A percentile compares a stretch with the other conserved stretches of the same genome.
phyloP scores from a whole-genome alignment of 768 basidiomycete genomes.

The Tricholoma flavovirens region DNA sequence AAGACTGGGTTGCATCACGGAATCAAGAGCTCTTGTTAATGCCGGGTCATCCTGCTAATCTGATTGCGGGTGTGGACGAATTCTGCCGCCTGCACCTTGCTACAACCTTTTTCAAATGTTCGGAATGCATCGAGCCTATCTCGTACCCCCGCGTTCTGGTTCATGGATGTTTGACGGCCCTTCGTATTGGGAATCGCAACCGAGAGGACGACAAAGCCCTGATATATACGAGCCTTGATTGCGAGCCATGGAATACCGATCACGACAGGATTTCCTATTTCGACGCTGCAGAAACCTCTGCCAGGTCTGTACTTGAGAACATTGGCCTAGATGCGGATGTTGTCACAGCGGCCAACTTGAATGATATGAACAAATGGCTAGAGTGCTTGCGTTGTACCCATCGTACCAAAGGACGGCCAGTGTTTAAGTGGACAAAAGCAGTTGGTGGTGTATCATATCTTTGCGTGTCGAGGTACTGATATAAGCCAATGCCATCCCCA shows the following conservation, averaged over 20 bases:
- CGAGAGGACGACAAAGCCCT: slow-evolving; percentile 17
- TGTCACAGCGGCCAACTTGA: slow-evolving; percentile 15
- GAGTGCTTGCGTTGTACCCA: slow-evolving; percentile 17
- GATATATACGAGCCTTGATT: slow-evolving; percentile 12
- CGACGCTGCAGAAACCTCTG: slow-evolving; percentile 12
- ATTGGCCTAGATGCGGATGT: slow-evolving; percentile 12
- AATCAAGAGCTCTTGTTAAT: slow-evolving; percentile 15
- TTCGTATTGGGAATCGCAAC: slow-evolving; percentile 19
- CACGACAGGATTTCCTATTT: slow-evolving; percentile 11
- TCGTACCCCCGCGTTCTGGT: slow-evolving; percentile 21
- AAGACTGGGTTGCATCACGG: slow-evolving; percentile 17
- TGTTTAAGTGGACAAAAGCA: slow-evolving; percentile 20
- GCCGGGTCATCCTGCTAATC: slow-evolving; percentile 6
- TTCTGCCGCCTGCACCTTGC: slow-evolving; percentile 15
- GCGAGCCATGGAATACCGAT: slow-evolving; percentile 18
- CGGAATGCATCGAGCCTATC: slow-evolving; percentile 18
- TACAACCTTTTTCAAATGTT: slow-evolving; percentile 22
- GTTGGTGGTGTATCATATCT: slow-evolving; percentile 3
- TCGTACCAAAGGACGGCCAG: slow-evolving; percentile 10
- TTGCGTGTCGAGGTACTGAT: not conserved
- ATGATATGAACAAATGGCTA: slow-evolving; percentile 15
- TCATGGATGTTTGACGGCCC: slow-evolving; percentile 15
- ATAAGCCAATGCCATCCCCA: not conserved
- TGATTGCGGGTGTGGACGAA: not conserved
- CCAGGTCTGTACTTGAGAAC: slow-evolving; percentile 9